phyloP scores from a whole-genome alignment of 108 stramenopile species.

The Skeletonema potamos region DNA sequence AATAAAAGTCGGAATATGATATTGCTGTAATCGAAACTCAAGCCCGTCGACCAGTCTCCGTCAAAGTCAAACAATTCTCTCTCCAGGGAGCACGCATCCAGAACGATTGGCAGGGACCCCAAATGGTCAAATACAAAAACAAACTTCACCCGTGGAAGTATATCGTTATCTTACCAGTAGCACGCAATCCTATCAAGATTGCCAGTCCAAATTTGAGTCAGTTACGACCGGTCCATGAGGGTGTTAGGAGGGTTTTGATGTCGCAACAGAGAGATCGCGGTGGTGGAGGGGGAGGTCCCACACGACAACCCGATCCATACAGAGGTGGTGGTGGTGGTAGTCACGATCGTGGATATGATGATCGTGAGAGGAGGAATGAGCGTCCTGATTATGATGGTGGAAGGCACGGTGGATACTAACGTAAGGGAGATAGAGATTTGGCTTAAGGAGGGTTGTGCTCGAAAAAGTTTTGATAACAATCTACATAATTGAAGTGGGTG shows the following conservation, averaged over 20 bases:
- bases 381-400: background rate
- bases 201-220: constrained; percentile 78
- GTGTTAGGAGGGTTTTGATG: constrained; percentile 78
- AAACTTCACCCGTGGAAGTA: constrained; percentile 90
- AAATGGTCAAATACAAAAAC: constrained; percentile 94
- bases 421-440: background rate
- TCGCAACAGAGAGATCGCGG: constrained; percentile 78
- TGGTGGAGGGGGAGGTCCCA: constrained; percentile 10
- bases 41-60: constrained; percentile 85
- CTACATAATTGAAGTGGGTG: background rate
- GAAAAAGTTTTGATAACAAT: background rate
- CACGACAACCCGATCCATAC: constrained; percentile 9
- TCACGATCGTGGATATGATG: background rate
- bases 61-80: constrained; percentile 91
- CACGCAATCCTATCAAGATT: constrained; percentile 91
- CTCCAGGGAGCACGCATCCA: constrained; percentile 88
- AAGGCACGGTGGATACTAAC: background rate
- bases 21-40: constrained; percentile 92
- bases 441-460: background rate
- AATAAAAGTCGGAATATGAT: constrained; percentile 77
- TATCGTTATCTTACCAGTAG: constrained; percentile 81
- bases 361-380: constrained; percentile 6
- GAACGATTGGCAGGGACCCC: constrained; percentile 92
- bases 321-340: background rate
- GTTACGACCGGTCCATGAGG: constrained; percentile 86